Percentiles rank a stretch among this genome's conserved stretches.
These are phyloP conservation scores for Pseudocercospora fijiensis DNA, from an alignment of 2,329 filamentous ascomycete species.

Conservation along the genomic window DNA sequence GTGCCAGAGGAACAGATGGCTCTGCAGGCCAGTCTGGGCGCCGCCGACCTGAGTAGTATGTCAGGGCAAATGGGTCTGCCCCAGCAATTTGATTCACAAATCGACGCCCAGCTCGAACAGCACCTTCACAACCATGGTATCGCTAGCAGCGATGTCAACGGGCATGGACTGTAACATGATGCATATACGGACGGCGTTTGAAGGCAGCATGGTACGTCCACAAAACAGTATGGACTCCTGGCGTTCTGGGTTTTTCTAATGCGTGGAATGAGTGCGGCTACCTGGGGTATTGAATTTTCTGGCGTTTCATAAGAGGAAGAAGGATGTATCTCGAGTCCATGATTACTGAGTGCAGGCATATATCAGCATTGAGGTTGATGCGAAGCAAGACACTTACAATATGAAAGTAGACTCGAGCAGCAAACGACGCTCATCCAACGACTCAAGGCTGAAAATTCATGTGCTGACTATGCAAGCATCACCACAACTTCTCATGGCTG, in stretches of 20 bases:
- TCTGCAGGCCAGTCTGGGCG: conserved; percentile 7
- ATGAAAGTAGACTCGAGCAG: not conserved
- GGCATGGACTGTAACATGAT: not conserved
- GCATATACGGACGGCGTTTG: not conserved
- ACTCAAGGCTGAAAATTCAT: not conserved
- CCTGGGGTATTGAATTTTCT: not conserved
- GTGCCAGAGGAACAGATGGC: conserved; percentile 16
- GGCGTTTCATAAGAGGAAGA: not conserved
- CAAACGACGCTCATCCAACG: not conserved
- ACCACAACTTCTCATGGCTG: not conserved
- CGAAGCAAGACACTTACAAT: not conserved
- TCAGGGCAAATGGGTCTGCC: not conserved
- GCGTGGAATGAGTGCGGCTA: not conserved
- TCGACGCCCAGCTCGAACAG: conserved; percentile 18
- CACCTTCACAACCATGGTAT: conserved; percentile 11
- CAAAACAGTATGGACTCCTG: too few relatives aligned
- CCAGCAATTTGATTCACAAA: conserved; percentile 12
- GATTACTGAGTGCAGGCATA: not conserved
- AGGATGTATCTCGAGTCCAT: not conserved
- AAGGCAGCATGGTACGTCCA: not conserved
- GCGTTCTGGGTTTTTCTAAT: not conserved
- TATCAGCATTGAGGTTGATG: not conserved
- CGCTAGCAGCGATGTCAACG: not conserved
- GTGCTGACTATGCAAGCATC: not conserved
- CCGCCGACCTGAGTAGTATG: conserved; percentile 6